Conservation (phyloP, 306 rosid genomes). For the Medicago ruthenica region DNA sequence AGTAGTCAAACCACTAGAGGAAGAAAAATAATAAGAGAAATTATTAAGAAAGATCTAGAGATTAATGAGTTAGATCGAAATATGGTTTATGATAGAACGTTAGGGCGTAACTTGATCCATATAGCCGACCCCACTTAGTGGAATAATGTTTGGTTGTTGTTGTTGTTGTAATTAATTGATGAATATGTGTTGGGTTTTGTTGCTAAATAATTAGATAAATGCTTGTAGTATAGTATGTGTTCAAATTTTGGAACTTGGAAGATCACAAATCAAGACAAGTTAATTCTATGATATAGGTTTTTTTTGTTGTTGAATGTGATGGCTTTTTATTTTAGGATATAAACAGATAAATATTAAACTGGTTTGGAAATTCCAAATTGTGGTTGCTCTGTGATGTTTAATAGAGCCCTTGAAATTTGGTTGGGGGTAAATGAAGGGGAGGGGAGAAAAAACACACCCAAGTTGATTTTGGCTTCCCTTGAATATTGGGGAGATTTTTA, state of each 20-base stretch:
- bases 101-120: too few species aligned
- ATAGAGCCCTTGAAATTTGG: not conserved
- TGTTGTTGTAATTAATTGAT: too few species aligned
- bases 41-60: too few species aligned
- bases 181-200: not conserved
- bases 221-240: not conserved
- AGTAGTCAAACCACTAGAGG: too few species aligned
- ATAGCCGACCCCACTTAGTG: too few species aligned
- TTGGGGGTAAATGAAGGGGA: conserved; percentile 4
- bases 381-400: not conserved
- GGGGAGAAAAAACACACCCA: not conserved
- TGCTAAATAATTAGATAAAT: not conserved
- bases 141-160: too few species aligned
- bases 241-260: conserved; percentile 23
- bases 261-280: not conserved
- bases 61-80: too few species aligned
- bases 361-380: conserved; percentile 14
- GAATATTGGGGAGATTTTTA: not conserved
- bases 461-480: not conserved
- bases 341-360: not conserved
- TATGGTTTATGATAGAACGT: too few species aligned
- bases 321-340: conserved; percentile 4
- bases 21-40: too few species aligned
- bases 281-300: conserved; percentile 17
- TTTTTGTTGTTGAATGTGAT: conserved; percentile 25